These are phyloP conservation scores for Colletotrichum graminicola DNA, from an alignment of 2,329 filamentous ascomycete genomes.

Conservation along the genomic window DNA sequence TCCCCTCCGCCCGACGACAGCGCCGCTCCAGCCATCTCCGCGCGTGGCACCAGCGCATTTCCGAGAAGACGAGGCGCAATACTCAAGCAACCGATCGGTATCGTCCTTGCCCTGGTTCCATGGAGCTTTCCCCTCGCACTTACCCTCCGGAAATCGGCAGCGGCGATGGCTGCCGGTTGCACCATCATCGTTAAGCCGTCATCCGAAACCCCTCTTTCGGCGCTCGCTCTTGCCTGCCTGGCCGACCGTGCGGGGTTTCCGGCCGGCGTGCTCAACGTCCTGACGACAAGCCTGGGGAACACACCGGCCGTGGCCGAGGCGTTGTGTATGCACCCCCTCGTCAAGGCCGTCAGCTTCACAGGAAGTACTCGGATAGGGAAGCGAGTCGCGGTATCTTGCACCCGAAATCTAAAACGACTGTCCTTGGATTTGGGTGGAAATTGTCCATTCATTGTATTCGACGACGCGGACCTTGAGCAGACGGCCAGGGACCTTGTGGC, in stretches of 20 bases:
- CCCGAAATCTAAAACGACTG: conserved; percentile 74
- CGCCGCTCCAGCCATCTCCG: background rate
- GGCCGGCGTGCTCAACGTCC: conserved; percentile 78
- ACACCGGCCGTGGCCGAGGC: conserved; percentile 67
- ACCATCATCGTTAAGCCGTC: conserved; percentile 69
- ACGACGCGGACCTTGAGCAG: conserved; percentile 73
- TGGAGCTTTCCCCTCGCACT: conserved; percentile 73
- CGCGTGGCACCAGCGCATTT: conserved; percentile 6
- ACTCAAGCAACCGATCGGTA: conserved; percentile 51
- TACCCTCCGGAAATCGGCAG: conserved; percentile 59
- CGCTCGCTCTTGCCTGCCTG: conserved; percentile 68
- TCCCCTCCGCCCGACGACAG: conserved; percentile 6
- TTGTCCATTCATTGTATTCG: conserved; percentile 73
- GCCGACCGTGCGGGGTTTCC: conserved; percentile 81
- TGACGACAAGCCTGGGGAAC: conserved; percentile 77
- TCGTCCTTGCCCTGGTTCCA: conserved; percentile 52
- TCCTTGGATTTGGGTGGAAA: conserved; percentile 78
- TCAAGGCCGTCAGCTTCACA: conserved; percentile 83
- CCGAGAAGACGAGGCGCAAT: conserved; percentile 6
- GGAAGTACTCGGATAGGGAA: conserved; percentile 79
- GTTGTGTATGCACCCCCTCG: conserved; percentile 74
- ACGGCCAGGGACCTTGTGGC: conserved; percentile 67
- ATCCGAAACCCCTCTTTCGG: conserved; percentile 45
- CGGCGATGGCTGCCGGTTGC: conserved; percentile 78
- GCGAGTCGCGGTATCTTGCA: conserved; percentile 72